These are phyloP conservation scores for Ceratocystis albifundus DNA, from an alignment of 2,329 filamentous ascomycete genomes.

Conservation along the genomic window DNA sequence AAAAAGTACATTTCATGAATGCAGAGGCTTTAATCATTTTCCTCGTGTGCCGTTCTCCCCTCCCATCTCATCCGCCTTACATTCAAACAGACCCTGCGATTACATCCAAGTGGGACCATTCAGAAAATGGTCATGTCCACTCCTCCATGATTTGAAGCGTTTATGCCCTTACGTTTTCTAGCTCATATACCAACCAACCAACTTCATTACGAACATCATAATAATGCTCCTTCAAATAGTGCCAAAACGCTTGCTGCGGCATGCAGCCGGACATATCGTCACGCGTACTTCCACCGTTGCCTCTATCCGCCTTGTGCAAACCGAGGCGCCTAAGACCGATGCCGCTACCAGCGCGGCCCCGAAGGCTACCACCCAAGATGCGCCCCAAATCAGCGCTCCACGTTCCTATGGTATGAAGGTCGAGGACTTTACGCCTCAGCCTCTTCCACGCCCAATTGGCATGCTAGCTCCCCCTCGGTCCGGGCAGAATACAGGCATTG, in stretches of 20 bases:
- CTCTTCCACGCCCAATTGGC: conserved; percentile 66
- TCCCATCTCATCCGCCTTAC: background rate
- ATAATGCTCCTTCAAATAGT: conserved; percentile 4
- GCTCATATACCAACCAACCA: background rate
- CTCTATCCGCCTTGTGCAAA: conserved; percentile 39
- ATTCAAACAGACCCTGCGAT: background rate
- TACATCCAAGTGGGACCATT: background rate
- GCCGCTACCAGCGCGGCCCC: conserved; percentile 22
- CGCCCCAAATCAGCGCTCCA: conserved; percentile 44
- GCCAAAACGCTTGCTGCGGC: background rate
- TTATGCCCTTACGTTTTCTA: background rate
- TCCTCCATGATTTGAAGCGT: background rate
- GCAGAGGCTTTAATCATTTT: background rate
- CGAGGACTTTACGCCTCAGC: conserved; percentile 46
- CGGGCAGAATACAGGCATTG: conserved; percentile 73
- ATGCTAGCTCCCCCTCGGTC: conserved; percentile 58
- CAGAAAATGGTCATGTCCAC: background rate
- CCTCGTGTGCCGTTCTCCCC: background rate
- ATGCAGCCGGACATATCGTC: background rate
- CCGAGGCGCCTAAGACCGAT: conserved; percentile 27
- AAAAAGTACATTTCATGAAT: too few relatives aligned
- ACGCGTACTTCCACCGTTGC: conserved; percentile 41
- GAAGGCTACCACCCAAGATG: conserved; percentile 25
- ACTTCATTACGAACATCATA: background rate
- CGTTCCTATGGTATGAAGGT: conserved; percentile 47